phyloP scores from a whole-genome alignment of 805 yeast genomes.

The Sungouiella thailandica region DNA sequence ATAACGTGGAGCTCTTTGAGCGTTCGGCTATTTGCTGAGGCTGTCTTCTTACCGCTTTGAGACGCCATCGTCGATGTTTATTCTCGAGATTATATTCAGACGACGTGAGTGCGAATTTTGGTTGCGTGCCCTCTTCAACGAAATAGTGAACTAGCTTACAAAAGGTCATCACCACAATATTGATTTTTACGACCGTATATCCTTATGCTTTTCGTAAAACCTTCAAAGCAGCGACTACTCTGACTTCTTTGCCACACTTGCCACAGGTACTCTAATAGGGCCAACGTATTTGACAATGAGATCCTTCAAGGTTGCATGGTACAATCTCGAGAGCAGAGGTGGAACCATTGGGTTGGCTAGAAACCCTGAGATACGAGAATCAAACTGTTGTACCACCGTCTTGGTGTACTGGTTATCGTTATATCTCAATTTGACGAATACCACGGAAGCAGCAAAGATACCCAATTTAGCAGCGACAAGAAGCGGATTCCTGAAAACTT shows the following conservation, averaged over 20 bases:
- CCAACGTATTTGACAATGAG: constrained; percentile 14
- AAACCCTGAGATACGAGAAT: constrained; percentile 31
- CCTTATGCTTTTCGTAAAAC: no score
- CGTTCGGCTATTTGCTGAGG: constrained; percentile 33
- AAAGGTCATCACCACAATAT: no score
- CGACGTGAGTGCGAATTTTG: not conserved
- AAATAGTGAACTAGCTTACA: no score
- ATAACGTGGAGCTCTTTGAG: constrained; percentile 35
- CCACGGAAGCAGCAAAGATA: constrained; percentile 26
- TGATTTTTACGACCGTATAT: no score
- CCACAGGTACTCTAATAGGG: constrained; percentile 19
- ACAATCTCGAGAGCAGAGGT: constrained; percentile 10
- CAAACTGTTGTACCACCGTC: constrained; percentile 41
- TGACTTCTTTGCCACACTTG: constrained; percentile 10
- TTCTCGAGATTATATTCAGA: not conserved
- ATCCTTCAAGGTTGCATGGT: constrained; percentile 17
- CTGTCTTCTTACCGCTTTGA: constrained; percentile 51
- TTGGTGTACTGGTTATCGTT: constrained; percentile 29
- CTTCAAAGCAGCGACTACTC: no score
- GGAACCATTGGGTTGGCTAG: constrained; percentile 14
- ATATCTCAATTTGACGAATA: constrained; percentile 33
- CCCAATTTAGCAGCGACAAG: constrained; percentile 30
- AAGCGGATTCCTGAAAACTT: constrained; percentile 17
- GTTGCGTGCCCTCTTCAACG: not conserved
- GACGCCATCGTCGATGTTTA: constrained; percentile 44